Percentiles rank a stretch among this genome's conserved stretches.
Conservation (phyloP, 768 basidiomycete genomes). For the Phanerochaete carnosa region DNA sequence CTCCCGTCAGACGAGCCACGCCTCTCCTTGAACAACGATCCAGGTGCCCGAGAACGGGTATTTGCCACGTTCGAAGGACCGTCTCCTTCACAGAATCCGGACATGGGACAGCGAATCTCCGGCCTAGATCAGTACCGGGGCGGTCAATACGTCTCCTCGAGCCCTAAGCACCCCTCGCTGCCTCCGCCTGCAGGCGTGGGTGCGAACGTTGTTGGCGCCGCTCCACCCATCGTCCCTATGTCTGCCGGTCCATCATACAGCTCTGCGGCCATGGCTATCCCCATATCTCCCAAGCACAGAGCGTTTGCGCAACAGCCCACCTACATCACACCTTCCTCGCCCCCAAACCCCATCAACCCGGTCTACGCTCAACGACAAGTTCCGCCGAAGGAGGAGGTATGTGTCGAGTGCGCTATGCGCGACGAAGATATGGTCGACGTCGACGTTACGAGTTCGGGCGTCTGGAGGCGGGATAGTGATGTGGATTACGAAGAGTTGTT, state of each 20-base stretch:
- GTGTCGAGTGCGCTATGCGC: conserved; percentile 97
- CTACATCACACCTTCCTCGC: conserved; percentile 55
- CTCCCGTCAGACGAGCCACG: not conserved
- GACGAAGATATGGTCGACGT: conserved; percentile 98
- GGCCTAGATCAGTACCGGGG: conserved; percentile 15
- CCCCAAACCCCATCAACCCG: conserved; percentile 57
- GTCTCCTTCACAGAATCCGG: conserved; percentile 10
- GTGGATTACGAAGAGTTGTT: conserved; percentile 74
- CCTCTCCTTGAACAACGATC: conserved; percentile 5
- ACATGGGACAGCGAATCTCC: conserved; percentile 26
- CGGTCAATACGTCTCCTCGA: conserved; percentile 35
- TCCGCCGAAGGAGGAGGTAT: conserved; percentile 75
- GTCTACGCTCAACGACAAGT: conserved; percentile 41
- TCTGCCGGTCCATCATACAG: conserved; percentile 32
- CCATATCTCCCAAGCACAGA: conserved; percentile 64
- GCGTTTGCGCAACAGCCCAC: conserved; percentile 75
- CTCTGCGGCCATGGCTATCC: conserved; percentile 41
- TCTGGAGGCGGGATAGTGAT: conserved; percentile 93
- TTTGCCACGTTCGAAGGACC: not conserved
- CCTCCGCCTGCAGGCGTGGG: conserved; percentile 32
- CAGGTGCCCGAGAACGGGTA: conserved; percentile 5
- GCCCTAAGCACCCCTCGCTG: conserved; percentile 46
- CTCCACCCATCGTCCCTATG: conserved; percentile 52
- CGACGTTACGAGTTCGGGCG: conserved; percentile 77
- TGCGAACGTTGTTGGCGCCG: conserved; percentile 26